Evolutionary conservation across 2,329 filamentous ascomycete species (phyloP), one percentile per base, ranked within the genome.

Genomic region (Aspergillus neoniger): DNA sequence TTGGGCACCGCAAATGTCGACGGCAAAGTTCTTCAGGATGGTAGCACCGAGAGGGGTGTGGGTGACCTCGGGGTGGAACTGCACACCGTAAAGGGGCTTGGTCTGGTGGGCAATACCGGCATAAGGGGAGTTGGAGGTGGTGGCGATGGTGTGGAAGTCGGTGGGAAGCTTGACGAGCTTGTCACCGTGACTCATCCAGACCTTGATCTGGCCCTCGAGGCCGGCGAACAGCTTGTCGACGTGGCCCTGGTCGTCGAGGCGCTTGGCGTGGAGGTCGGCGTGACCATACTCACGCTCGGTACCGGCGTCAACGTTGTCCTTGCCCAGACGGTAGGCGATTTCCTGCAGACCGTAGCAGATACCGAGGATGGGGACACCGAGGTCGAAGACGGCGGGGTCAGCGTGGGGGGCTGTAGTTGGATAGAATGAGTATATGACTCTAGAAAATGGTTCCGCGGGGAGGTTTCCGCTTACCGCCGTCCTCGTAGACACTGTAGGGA

Each of bases 111-210:
- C 79, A 58, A 81, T 96, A 60, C 86, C 91, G 10, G 93, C 93
- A 68, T 85, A 96, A 23, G 88, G 86, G 0, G 90, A 87, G 79
- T 95, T 96, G 54, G 81, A 73, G 2, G 92, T 94, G 4, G 83
- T 88, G 54, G 90, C 92, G 68, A 96, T 86, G 15, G 83, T 87
- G 61, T 85, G 79, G 74, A 96, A 96, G 43, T 83, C 85, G 38
- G 88, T 80, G 8, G 93, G 93, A 41, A 96, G 81, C 58, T 84
- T 80, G 41, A 83, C 84, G 10, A 98, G 85, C 82, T 96, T 96
- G 79, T 97, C 92, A 60, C 88, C 88, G 75, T 98, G 94, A 67
- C 86, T 90, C 93, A 97, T 97, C 84, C 86, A 94, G 14, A 91
- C 86, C 63, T 90, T 83, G 69, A 91, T 82, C 55, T 86, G 80